Evolutionary conservation across 805 yeast genomes (phyloP).

Genomic region (Pichia cephalocereana): DNA sequence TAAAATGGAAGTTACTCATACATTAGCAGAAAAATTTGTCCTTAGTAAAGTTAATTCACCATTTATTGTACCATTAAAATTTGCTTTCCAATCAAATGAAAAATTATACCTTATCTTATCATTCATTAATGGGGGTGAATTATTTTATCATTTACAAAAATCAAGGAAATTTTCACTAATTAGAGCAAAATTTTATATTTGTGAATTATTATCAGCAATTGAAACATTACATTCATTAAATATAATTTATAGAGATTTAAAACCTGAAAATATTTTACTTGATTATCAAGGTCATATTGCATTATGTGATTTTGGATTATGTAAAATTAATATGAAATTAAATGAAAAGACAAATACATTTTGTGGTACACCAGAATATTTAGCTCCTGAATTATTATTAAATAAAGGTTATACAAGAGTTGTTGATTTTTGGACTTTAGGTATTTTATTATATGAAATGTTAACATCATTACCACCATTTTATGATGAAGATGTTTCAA

Average conservation of each 20-base stretch:
- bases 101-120: conserved; percentile 84
- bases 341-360: conserved; percentile 83
- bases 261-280: conserved; percentile 89
- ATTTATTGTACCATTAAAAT: conserved; percentile 91
- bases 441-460: conserved; percentile 91
- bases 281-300: conserved; percentile 98
- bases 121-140: conserved; percentile 94
- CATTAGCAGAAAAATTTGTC: conserved; percentile 93
- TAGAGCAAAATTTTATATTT: conserved; percentile 87
- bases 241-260: conserved; percentile 90
- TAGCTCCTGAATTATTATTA: conserved; percentile 87
- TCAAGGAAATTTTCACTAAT: conserved; percentile 85
- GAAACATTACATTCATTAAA: conserved; percentile 87
- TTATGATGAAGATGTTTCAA: conserved; percentile 86
- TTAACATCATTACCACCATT: conserved; percentile 95
- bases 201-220: conserved; percentile 86
- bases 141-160: conserved; percentile 87
- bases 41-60: conserved; percentile 89
- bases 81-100: conserved; percentile 95
- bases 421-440: conserved; percentile 99
- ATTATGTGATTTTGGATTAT: conserved; percentile 91
- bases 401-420: conserved; percentile 93
- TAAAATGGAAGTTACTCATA: conserved; percentile 90
- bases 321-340: conserved; percentile 89
- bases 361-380: conserved; percentile 96